A percentile compares a stretch with the other conserved stretches of the same genome.
These are phyloP conservation scores for Euphrasia arctica DNA, from an alignment of 305 asterid species.

Conservation along the genomic window DNA sequence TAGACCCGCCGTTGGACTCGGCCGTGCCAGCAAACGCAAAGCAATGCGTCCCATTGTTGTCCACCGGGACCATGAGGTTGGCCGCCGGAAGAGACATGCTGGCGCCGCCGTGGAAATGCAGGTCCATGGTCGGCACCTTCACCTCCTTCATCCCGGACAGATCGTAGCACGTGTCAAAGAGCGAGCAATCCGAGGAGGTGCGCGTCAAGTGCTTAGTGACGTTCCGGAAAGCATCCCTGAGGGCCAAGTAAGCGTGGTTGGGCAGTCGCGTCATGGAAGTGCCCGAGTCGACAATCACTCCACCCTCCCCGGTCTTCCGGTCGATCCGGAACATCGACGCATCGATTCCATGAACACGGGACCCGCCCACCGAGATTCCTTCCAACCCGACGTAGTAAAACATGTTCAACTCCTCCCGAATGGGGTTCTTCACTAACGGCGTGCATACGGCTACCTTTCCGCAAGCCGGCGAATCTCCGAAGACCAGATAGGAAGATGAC, in stretches of 20 bases:
- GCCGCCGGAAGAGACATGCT: no score
- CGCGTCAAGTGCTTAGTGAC: conserved; percentile 41
- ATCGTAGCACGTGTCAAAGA: conserved; percentile 37
- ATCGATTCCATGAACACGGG: no score
- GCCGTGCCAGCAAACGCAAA: conserved; percentile 51
- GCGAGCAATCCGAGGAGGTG: conserved; percentile 23
- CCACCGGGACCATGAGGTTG: no score
- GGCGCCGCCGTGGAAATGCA: no score
- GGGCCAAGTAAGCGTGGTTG: conserved; percentile 44
- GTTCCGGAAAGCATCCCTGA: conserved; percentile 43
- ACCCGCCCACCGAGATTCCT: no score
- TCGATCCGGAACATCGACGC: conserved; percentile 35
- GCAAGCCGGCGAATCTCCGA: no score
- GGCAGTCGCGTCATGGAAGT: conserved; percentile 54
- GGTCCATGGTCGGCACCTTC: conserved; percentile 51
- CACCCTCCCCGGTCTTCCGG: conserved; percentile 44
- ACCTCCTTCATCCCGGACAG: conserved; percentile 45
- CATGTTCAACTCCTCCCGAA: no score
- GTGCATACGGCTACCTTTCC: no score
- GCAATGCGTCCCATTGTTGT: conserved; percentile 27
- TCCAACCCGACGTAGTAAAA: no score
- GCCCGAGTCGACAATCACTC: conserved; percentile 60
- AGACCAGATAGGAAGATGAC: no score
- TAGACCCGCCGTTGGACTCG: conserved; percentile 34
- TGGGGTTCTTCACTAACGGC: no score